Evolutionary conservation across 805 yeast species (phyloP).

Genomic region (Starmera quercuum): DNA sequence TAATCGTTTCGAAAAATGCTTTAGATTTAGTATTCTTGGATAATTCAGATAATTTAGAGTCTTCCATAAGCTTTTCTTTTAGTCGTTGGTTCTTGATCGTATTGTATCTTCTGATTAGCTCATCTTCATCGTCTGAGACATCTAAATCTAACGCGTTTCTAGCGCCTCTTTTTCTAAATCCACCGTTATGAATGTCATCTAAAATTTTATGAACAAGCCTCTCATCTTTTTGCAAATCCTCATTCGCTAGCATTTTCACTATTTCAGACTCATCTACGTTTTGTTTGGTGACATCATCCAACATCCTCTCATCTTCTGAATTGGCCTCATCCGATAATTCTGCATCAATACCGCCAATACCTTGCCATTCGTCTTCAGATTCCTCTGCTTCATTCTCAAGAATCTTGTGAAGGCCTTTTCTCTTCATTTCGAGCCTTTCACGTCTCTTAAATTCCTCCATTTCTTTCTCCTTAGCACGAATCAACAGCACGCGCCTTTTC

Average conservation of each 20-base stretch:
- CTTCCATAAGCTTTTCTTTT: slow-evolving; percentile 39
- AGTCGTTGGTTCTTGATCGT: slow-evolving; percentile 34
- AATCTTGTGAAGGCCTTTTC: slow-evolving; percentile 49
- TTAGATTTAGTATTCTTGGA: slow-evolving; percentile 48
- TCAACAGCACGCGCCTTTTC: slow-evolving; percentile 11
- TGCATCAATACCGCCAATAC: slow-evolving; percentile 69
- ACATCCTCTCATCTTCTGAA: slow-evolving; percentile 72
- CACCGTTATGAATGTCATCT: slow-evolving; percentile 67
- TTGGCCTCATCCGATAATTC: slow-evolving; percentile 43
- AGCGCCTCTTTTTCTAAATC: slow-evolving; percentile 50
- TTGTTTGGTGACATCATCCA: slow-evolving; percentile 58
- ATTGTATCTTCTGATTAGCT: slow-evolving; percentile 37
- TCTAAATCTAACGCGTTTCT: slow-evolving; percentile 51
- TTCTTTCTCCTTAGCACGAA: slow-evolving; percentile 12
- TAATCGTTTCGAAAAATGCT: slow-evolving; percentile 62
- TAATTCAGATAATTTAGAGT: slow-evolving; percentile 33
- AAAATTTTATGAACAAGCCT: slow-evolving; percentile 57
- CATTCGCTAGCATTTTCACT: slow-evolving; percentile 48
- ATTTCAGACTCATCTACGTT: slow-evolving; percentile 52
- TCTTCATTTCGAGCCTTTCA: slow-evolving; percentile 45
- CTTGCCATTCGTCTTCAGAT: slow-evolving; percentile 85
- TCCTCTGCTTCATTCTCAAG: slow-evolving; percentile 83
- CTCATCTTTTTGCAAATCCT: slow-evolving; percentile 55
- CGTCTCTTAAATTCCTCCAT: slow-evolving; percentile 16
- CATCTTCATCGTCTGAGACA: slow-evolving; percentile 71